Conservation (phyloP, 2,329 filamentous ascomycete genomes). For the Cercospora sojina region DNA sequence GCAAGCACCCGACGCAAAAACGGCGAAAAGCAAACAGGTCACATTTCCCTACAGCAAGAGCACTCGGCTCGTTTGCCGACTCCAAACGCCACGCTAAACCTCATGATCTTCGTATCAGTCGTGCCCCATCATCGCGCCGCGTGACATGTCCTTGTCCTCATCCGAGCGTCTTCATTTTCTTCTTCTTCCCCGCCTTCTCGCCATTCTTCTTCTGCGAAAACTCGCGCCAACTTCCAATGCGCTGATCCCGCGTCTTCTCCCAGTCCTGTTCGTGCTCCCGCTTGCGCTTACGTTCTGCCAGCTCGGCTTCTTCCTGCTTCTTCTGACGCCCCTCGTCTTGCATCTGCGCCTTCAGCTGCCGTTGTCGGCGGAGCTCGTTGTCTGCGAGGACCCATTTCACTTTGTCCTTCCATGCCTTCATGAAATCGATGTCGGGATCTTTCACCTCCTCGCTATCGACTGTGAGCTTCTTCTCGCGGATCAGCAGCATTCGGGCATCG, state of each 20-base stretch:
- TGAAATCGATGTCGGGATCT: conserved; percentile 69
- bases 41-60: conserved; percentile 3
- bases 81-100: conserved; percentile 19
- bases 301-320: conserved; percentile 79
- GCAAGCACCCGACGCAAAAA: background rate
- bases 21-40: background rate
- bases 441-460: conserved; percentile 84
- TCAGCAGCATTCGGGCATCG: conserved; percentile 90
- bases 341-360: conserved; percentile 90
- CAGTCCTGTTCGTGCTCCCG: conserved; percentile 91
- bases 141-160: conserved; percentile 34
- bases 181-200: conserved; percentile 49
- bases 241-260: conserved; percentile 86
- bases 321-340: conserved; percentile 93
- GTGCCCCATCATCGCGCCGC: background rate
- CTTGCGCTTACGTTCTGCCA: conserved; percentile 61
- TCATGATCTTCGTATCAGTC: conserved; percentile 1
- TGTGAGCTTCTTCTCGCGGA: conserved; percentile 91
- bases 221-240: conserved; percentile 90
- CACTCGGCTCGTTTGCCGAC: background rate
- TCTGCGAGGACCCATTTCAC: conserved; percentile 86
- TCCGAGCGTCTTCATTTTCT: conserved; percentile 55
- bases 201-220: conserved; percentile 66
- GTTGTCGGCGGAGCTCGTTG: conserved; percentile 78
- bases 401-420: conserved; percentile 85